A percentile compares a stretch with the other conserved stretches of the same genome.
phyloP scores from a whole-genome alignment of 208 protist genomes.

The Crithidia fasciculata region DNA sequence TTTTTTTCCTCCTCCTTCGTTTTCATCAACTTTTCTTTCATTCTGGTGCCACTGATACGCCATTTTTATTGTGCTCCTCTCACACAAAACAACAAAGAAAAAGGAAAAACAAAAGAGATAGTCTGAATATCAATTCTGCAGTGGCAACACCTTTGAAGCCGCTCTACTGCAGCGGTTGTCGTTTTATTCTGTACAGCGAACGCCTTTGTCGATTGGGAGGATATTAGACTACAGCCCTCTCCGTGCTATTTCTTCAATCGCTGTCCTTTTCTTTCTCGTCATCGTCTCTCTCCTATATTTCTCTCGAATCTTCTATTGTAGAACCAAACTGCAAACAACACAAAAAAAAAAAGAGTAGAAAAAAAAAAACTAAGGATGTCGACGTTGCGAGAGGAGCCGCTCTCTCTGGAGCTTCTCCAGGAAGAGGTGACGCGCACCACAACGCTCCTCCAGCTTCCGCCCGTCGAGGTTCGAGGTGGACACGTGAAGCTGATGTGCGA shows the following conservation, averaged over 20 bases:
- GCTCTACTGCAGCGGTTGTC: too few species aligned
- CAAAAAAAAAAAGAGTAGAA: not conserved
- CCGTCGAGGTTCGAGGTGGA: not conserved
- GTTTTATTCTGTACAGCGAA: too few species aligned
- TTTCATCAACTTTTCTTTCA: not conserved
- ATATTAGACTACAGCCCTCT: too few species aligned
- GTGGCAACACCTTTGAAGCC: too few species aligned
- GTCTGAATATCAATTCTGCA: too few species aligned
- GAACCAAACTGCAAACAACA: not conserved
- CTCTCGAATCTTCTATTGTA: not conserved
- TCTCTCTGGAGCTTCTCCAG: constrained; percentile 2
- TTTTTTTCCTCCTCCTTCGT: not conserved
- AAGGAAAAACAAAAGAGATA: not conserved
- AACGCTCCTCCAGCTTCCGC: not conserved
- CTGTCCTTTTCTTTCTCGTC: too few species aligned
- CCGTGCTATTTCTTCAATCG: too few species aligned
- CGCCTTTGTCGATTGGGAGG: too few species aligned
- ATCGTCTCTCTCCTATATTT: not conserved
- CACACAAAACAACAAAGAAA: not conserved
- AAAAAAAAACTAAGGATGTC: constrained; percentile 1
- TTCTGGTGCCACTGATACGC: too few species aligned
- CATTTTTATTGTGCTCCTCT: too few species aligned
- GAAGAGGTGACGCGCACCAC: not conserved
- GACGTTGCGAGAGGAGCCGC: not conserved
- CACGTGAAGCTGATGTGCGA: too few species aligned